phyloP scores from a whole-genome alignment of 2,329 filamentous ascomycete genomes.

The Botryotinia calthae region DNA sequence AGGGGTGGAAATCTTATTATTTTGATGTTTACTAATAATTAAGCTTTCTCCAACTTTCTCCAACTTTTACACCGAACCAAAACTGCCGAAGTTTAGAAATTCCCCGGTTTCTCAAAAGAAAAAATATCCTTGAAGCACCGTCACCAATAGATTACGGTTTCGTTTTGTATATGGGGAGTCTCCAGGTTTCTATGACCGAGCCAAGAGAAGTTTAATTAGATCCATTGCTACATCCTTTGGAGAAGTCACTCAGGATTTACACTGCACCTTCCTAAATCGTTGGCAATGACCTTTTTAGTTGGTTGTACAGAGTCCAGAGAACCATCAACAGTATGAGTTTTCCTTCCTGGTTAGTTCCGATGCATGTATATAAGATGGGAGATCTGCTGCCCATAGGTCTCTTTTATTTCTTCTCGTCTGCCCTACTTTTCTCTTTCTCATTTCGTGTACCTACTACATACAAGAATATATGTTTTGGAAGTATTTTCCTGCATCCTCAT shows the following conservation, averaged over 20 bases:
- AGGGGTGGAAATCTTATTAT: not conserved
- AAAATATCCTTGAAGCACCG: not conserved
- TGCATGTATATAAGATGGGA: not conserved
- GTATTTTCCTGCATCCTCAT: not conserved
- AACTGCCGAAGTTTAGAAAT: not conserved
- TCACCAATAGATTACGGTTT: not conserved
- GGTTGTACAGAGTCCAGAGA: not conserved
- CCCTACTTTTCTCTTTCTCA: not conserved
- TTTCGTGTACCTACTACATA: not conserved
- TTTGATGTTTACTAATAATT: not conserved
- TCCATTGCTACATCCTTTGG: not conserved
- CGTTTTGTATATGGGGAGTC: not conserved
- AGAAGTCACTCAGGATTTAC: constrained; percentile 3
- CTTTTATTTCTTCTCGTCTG: not conserved
- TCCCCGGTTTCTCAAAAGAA: not conserved
- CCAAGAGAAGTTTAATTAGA: not conserved
- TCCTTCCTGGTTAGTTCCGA: not conserved
- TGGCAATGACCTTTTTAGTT: not conserved
- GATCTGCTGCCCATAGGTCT: not conserved
- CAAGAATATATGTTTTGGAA: not conserved
- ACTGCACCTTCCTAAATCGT: constrained; percentile 2
- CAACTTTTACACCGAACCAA: not conserved
- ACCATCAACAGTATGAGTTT: not conserved
- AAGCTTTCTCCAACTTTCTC: not conserved
- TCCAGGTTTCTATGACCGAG: not conserved